Conservation (phyloP, 192 early-diverging fungal species). For the Coemansia sp. region DNA sequence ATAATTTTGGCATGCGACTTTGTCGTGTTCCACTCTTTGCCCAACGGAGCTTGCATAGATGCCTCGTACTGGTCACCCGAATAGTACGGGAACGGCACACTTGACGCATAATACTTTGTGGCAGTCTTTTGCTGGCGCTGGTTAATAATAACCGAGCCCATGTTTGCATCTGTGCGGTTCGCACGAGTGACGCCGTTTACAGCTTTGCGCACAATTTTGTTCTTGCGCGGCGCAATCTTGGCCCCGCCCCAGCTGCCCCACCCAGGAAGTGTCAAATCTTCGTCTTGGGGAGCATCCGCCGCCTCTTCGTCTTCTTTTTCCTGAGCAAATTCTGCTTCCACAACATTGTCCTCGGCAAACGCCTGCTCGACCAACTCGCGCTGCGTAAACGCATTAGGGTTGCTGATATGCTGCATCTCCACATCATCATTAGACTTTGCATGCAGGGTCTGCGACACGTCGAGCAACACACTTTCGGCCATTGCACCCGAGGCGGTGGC, state of each 20-base stretch:
- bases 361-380: conserved; percentile 87
- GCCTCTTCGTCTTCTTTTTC: conserved; percentile 75
- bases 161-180: conserved; percentile 35
- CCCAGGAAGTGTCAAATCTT: conserved; percentile 86
- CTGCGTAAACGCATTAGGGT: conserved; percentile 63
- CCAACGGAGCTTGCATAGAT: conserved; percentile 80
- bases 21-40: conserved; percentile 94
- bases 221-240: conserved; percentile 63
- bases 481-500: conserved; percentile 25
- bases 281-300: conserved; percentile 74
- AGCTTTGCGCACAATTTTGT: conserved; percentile 58
- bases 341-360: conserved; percentile 92
- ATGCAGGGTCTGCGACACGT: conserved; percentile 61
- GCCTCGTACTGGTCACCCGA: conserved; percentile 87
- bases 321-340: conserved; percentile 81
- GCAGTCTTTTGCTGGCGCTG: conserved; percentile 78
- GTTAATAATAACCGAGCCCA: conserved; percentile 82
- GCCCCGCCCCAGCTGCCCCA: conserved; percentile 88
- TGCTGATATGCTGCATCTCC: conserved; percentile 27
- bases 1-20: conserved; percentile 70
- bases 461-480: conserved; percentile 61
- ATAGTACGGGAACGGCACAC: conserved; percentile 82
- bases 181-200: conserved; percentile 21
- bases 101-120: conserved; percentile 68
- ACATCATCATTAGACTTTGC: conserved; percentile 14